phyloP scores from a whole-genome alignment of 768 basidiomycete genomes.

The button mushroom (Agaricus bisporus) region DNA sequence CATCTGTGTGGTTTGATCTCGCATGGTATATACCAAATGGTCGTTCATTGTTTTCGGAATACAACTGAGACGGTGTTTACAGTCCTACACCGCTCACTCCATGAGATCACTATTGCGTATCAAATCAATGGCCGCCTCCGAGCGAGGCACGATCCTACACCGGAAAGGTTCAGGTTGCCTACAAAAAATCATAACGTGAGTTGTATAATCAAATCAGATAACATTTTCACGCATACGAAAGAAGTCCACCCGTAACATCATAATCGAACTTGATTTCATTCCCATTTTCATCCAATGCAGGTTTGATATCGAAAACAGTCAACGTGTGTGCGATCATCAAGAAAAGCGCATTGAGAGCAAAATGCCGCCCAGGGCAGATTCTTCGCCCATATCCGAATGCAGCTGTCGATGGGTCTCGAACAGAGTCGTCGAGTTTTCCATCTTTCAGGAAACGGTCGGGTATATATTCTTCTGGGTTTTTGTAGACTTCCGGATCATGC shows the following conservation, averaged over 20 bases:
- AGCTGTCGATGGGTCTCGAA: conserved; percentile 5
- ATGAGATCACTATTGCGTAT: not conserved
- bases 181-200: not conserved
- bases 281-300: conserved; percentile 5
- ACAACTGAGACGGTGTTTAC: too few species aligned
- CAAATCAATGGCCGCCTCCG: not conserved
- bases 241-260: conserved; percentile 2
- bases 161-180: conserved; percentile 5
- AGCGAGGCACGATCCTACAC: conserved; percentile 6
- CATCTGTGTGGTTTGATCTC: too few species aligned
- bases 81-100: not conserved
- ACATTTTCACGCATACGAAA: not conserved
- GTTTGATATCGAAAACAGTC: conserved; percentile 11
- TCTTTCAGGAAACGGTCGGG: conserved; percentile 12
- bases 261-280: not conserved
- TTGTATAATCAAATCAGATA: not conserved
- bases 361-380: conserved; percentile 36
- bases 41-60: too few species aligned
- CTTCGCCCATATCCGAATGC: conserved; percentile 12
- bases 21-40: too few species aligned
- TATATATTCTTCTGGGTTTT: conserved; percentile 2
- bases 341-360: conserved; percentile 36
- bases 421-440: conserved; percentile 3
- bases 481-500: conserved; percentile 8
- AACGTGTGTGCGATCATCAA: conserved; percentile 15